Percentiles rank a stretch among this genome's conserved stretches.
Evolutionary conservation across 129 eudicot genomes (phyloP).

Genomic region (Flaveria linearis): DNA sequence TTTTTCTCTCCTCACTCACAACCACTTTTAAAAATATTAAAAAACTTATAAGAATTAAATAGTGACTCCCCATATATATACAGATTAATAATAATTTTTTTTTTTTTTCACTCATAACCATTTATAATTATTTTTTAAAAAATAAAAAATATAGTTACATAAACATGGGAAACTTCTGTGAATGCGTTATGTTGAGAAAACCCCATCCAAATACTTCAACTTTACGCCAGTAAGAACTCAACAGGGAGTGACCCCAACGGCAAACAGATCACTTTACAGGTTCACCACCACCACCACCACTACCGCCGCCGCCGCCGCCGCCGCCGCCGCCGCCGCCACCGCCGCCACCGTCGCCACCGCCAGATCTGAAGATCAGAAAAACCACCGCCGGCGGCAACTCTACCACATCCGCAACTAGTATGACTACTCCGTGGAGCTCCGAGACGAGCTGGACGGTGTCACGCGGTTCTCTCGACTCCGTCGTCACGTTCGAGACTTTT

Average conservation of each 20-base stretch:
- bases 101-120: too few relatives aligned
- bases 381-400: not conserved
- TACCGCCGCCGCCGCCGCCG: not conserved
- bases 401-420: not conserved
- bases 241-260: not conserved
- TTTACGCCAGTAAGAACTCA: not conserved
- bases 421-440: slow-evolving; percentile 30
- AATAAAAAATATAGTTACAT: too few relatives aligned
- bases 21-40: too few relatives aligned
- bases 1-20: too few relatives aligned
- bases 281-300: slow-evolving; percentile 7
- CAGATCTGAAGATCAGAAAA: slow-evolving; percentile 11
- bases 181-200: too few relatives aligned
- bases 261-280: not conserved
- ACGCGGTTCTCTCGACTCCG: slow-evolving; percentile 49
- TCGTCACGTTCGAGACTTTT: slow-evolving; percentile 59
- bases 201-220: not conserved
- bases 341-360: not conserved
- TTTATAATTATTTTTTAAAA: too few relatives aligned
- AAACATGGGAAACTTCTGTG: too few relatives aligned
- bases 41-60: too few relatives aligned
- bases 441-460: slow-evolving; percentile 56
- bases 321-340: not conserved
- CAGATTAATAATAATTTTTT: too few relatives aligned
- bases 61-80: too few relatives aligned